Evolutionary conservation across 257 asterid species (phyloP).

Genomic region (Lycium barbarum): DNA sequence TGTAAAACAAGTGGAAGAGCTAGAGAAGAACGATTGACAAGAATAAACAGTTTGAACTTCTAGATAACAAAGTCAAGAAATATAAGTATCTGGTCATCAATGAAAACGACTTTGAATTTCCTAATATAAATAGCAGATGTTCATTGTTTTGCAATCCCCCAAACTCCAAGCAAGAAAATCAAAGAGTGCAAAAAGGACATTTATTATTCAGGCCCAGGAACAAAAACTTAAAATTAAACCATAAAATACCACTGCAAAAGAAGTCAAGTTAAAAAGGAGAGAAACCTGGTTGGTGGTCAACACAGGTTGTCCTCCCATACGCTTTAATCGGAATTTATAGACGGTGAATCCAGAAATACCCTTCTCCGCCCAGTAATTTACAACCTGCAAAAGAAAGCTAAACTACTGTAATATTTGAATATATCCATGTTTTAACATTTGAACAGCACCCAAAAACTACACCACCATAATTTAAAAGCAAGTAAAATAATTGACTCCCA

Average conservation of each 20-base stretch:
- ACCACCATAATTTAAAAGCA: not conserved
- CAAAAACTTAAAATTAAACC: not conserved
- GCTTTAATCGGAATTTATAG: slow-evolving; percentile 71
- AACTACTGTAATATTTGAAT: not conserved
- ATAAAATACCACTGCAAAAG: not conserved
- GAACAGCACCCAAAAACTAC: slow-evolving; percentile 6
- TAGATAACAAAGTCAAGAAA: not conserved
- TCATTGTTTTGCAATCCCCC: not conserved
- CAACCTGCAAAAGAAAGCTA: slow-evolving; percentile 59
- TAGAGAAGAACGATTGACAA: not conserved
- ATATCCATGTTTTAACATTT: not conserved
- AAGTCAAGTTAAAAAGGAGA: not conserved
- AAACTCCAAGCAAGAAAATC: not conserved
- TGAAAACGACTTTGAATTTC: not conserved
- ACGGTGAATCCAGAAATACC: slow-evolving; percentile 90
- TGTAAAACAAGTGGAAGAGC: slow-evolving; percentile 15
- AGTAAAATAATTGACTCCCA: not conserved
- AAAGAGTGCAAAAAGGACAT: not conserved
- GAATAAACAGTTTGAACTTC: not conserved
- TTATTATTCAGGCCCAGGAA: not conserved
- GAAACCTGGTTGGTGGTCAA: slow-evolving; percentile 80
- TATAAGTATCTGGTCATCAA: not conserved
- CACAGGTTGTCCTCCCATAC: slow-evolving; percentile 80
- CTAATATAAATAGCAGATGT: not conserved
- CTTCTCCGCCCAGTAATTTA: slow-evolving; percentile 77